phyloP scores from a whole-genome alignment of 225 moss, liverwort and hornwort genomes.

The Bryum argenteum region DNA sequence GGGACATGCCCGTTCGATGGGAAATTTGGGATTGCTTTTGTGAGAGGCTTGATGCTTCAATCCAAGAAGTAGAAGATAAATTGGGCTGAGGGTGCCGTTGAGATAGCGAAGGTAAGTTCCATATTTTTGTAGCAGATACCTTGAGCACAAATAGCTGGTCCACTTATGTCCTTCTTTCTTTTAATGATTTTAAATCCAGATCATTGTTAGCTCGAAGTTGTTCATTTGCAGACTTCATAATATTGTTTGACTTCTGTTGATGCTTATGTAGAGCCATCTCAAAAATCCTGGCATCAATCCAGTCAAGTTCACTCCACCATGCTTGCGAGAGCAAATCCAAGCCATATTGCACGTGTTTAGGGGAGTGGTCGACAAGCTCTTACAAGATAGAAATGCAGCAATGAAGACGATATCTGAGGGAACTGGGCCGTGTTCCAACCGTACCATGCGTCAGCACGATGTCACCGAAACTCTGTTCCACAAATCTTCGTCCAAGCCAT shows the following conservation, averaged over 20 bases:
- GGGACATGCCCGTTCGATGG: neutral
- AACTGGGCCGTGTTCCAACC: neutral
- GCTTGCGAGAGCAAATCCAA: too few relatives aligned
- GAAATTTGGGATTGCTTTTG: constrained; percentile 8
- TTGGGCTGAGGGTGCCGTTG: constrained; percentile 7
- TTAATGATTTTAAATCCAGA: neutral
- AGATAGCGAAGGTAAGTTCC: constrained; percentile 11
- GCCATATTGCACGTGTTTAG: neutral
- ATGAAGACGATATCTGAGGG: neutral
- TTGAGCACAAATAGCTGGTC: constrained; percentile 1
- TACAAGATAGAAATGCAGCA: neutral
- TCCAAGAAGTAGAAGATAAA: constrained; percentile 20
- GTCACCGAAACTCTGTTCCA: neutral
- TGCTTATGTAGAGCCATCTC: neutral
- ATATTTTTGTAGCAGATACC: neutral
- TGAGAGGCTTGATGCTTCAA: constrained; percentile 20
- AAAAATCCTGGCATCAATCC: neutral
- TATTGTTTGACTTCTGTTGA: neutral
- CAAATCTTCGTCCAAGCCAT: neutral
- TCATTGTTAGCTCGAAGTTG: neutral
- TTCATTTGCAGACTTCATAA: neutral
- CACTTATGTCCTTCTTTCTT: neutral
- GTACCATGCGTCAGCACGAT: constrained; percentile 8
- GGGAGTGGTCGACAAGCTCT: neutral
- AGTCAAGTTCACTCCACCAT: too few relatives aligned